These are phyloP conservation scores for Hyphodiscus hymeniophilus DNA, from an alignment of 495 filamentous ascomycete species.

Conservation along the genomic window DNA sequence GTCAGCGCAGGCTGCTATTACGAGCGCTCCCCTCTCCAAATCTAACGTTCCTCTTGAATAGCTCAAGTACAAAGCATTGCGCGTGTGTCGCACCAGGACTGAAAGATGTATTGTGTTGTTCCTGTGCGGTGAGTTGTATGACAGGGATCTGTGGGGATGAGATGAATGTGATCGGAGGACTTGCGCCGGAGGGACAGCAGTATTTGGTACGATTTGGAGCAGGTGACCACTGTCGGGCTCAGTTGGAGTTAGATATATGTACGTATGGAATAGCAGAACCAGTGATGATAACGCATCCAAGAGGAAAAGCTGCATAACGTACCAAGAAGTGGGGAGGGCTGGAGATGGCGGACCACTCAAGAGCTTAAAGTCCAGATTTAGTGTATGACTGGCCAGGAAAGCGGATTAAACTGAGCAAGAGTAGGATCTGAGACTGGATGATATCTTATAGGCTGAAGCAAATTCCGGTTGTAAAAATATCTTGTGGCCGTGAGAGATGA, in stretches of 20 bases:
- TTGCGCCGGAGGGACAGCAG: neutral
- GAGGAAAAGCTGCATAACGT: constrained; percentile 5
- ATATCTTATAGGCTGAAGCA: constrained; percentile 13
- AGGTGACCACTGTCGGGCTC: constrained; percentile 19
- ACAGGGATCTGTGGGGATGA: constrained; percentile 10
- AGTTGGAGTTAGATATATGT: constrained; percentile 17
- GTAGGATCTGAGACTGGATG: neutral
- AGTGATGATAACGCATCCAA: constrained; percentile 1
- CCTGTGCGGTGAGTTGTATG: constrained; percentile 16
- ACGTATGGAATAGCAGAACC: constrained; percentile 6
- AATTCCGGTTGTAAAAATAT: constrained; percentile 6
- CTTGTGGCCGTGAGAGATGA: constrained; percentile 10
- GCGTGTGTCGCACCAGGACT: constrained; percentile 9
- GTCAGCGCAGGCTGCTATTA: constrained; percentile 14
- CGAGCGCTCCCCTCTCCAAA: constrained; percentile 9
- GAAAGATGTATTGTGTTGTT: constrained; percentile 8
- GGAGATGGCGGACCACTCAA: constrained; percentile 16
- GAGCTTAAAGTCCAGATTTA: constrained; percentile 1
- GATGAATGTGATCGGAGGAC: neutral
- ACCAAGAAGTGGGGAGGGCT: constrained; percentile 17
- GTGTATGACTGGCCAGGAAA: constrained; percentile 13
- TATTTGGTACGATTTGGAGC: neutral
- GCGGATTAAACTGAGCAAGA: constrained; percentile 12
- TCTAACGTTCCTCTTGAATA: constrained; percentile 3
- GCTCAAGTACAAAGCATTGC: constrained; percentile 18